Percentiles rank a stretch among this genome's conserved stretches.
Conservation (phyloP, 1,139 yeast species). For the Hansenula sp. region DNA sequence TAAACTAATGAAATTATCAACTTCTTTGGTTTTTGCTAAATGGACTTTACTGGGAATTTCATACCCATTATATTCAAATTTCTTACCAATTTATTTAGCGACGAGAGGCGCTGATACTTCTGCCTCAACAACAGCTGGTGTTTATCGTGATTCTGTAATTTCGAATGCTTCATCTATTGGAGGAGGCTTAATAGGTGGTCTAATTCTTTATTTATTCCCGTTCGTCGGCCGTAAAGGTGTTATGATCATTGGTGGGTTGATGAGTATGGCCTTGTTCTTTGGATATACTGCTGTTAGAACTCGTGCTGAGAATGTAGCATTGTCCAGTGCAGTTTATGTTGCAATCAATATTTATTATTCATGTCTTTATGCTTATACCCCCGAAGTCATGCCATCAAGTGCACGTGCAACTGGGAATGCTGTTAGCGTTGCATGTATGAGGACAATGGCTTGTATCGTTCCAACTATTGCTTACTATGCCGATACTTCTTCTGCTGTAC, state of each 20-base stretch:
- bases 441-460: conserved; percentile 45
- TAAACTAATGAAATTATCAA: conserved; percentile 36
- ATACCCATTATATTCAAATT: conserved; percentile 48
- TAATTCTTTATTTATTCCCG: conserved; percentile 37
- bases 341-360: conserved; percentile 51
- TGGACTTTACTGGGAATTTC: conserved; percentile 52
- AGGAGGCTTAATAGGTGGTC: conserved; percentile 58
- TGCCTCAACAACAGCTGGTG: conserved; percentile 40
- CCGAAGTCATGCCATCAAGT: conserved; percentile 54
- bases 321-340: conserved; percentile 44
- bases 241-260: conserved; percentile 47
- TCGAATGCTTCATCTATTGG: conserved; percentile 46
- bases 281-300: conserved; percentile 51
- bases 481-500: conserved; percentile 38
- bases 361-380: conserved; percentile 53
- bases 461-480: conserved; percentile 49
- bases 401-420: conserved; percentile 58
- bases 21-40: conserved; percentile 37
- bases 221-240: conserved; percentile 52
- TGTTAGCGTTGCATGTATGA: conserved; percentile 41
- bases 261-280: conserved; percentile 50
- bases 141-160: conserved; percentile 50
- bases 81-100: conserved; percentile 44
- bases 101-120: conserved; percentile 43
- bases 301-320: conserved; percentile 43